Evolutionary conservation across 2,329 filamentous ascomycete species (phyloP).

Genomic region (Amylocarpus encephaloides): DNA sequence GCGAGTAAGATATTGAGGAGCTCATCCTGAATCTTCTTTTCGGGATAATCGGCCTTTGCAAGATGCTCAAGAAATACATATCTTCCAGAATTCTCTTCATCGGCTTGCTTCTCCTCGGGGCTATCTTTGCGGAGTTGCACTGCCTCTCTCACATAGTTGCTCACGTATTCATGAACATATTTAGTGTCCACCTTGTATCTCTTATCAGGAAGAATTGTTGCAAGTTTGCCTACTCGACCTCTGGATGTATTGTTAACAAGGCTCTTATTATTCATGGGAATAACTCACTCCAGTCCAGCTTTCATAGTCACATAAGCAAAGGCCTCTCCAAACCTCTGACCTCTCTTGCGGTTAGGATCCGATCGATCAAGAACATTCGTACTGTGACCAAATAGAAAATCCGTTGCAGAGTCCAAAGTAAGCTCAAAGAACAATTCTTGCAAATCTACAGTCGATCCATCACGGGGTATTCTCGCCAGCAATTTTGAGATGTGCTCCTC

Average conservation of each 20-base stretch:
- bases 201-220: constrained; percentile 20
- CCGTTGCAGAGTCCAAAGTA: constrained; percentile 32
- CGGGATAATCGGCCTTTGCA: constrained; percentile 39
- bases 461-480: constrained; percentile 48
- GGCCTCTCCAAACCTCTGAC: constrained; percentile 30
- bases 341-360: constrained; percentile 8
- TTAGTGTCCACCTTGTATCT: constrained; percentile 22
- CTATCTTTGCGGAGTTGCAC: constrained; percentile 17
- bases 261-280: background rate
- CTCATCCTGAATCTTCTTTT: constrained; percentile 34
- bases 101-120: constrained; percentile 11
- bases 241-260: background rate
- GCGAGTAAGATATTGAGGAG: constrained; percentile 34
- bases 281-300: constrained; percentile 19
- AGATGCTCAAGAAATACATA: constrained; percentile 47
- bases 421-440: constrained; percentile 56
- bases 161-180: constrained; percentile 26
- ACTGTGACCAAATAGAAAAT: constrained; percentile 60
- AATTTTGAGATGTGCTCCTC: constrained; percentile 60
- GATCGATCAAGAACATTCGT: constrained; percentile 36
- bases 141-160: constrained; percentile 24
- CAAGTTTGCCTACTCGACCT: constrained; percentile 26
- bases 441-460: constrained; percentile 50
- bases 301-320: constrained; percentile 32
- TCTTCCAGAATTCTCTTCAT: constrained; percentile 18